Conservation (phyloP, 495 filamentous ascomycete genomes). For the Penicillium lagena region DNA sequence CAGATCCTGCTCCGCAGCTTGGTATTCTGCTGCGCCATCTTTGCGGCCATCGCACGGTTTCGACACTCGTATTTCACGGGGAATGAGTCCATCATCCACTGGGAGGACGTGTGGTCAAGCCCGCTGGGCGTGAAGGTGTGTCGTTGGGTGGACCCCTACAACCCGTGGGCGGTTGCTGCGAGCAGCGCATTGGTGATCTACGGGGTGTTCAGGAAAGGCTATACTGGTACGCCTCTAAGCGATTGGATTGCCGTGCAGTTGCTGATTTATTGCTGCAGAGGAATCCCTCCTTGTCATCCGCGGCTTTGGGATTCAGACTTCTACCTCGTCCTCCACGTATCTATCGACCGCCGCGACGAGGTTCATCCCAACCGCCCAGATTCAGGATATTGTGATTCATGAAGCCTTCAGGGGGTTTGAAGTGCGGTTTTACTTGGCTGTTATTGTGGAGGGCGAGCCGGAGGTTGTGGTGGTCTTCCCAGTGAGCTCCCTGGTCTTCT, state of each 20-base stretch:
- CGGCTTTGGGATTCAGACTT: slow-evolving; percentile 87
- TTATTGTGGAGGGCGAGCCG: slow-evolving; percentile 86
- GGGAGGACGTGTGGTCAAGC: slow-evolving; percentile 30
- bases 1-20: slow-evolving; percentile 44
- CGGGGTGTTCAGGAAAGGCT: slow-evolving; percentile 41
- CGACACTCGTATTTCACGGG: slow-evolving; percentile 19
- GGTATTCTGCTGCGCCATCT: slow-evolving; percentile 31
- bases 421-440: slow-evolving; percentile 81
- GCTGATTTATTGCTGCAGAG: slow-evolving; percentile 39
- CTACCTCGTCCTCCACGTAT: slow-evolving; percentile 57
- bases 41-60: slow-evolving; percentile 34
- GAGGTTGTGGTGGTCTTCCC: slow-evolving; percentile 92
- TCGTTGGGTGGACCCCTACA: slow-evolving; percentile 31
- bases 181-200: slow-evolving; percentile 31
- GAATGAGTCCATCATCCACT: slow-evolving; percentile 16
- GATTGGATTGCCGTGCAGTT: slow-evolving; percentile 3
- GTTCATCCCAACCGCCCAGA: slow-evolving; percentile 89
- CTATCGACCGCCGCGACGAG: slow-evolving; percentile 62
- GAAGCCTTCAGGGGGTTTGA: slow-evolving; percentile 94
- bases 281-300: slow-evolving; percentile 86
- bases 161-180: slow-evolving; percentile 19
- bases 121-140: slow-evolving; percentile 19
- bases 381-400: slow-evolving; percentile 88
- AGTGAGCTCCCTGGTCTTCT: slow-evolving; percentile 28
- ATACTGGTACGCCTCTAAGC: slow-evolving; percentile 33